phyloP scores from a whole-genome alignment of 2,329 filamentous ascomycete genomes.

The Coleophoma crateriformis region DNA sequence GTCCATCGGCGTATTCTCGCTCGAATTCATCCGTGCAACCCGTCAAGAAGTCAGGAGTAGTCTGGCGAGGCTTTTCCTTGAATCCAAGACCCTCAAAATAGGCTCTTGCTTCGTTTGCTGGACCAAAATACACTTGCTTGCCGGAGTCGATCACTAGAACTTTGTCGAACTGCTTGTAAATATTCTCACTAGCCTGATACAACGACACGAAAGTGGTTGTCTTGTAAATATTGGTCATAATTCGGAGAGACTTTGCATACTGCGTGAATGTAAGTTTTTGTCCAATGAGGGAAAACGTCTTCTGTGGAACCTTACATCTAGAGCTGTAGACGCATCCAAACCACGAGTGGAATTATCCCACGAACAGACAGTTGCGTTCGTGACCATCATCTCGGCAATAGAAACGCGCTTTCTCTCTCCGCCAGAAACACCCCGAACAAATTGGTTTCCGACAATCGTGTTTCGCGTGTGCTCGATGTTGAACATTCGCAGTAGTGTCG shows the following conservation, averaged over 20 bases:
- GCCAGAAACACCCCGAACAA: conserved; percentile 74
- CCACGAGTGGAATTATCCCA: conserved; percentile 75
- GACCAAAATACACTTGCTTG: conserved; percentile 71
- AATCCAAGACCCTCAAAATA: conserved; percentile 80
- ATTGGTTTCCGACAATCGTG: conserved; percentile 79
- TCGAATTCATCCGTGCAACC: conserved; percentile 83
- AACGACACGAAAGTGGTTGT: conserved; percentile 81
- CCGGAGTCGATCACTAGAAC: conserved; percentile 76
- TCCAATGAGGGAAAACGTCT: no score
- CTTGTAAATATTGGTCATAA: conserved; percentile 78
- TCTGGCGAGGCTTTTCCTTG: conserved; percentile 68
- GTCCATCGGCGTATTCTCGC: conserved; percentile 66
- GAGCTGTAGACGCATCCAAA: conserved; percentile 61
- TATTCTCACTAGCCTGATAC: conserved; percentile 80
- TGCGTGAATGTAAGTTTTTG: no score
- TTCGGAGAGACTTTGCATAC: conserved; percentile 64
- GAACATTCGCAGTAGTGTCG: conserved; percentile 81
- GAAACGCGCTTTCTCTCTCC: conserved; percentile 76
- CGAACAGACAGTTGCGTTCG: conserved; percentile 63
- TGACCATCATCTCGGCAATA: conserved; percentile 79
- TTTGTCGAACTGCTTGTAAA: conserved; percentile 77
- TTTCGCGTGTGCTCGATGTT: conserved; percentile 85
- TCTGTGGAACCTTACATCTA: conserved; percentile 34
- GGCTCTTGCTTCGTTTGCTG: conserved; percentile 55
- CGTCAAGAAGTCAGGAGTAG: conserved; percentile 76